Base-by-base conservation (phyloP, 257 asterid genomes). In the Asclepias syriaca region DNA sequence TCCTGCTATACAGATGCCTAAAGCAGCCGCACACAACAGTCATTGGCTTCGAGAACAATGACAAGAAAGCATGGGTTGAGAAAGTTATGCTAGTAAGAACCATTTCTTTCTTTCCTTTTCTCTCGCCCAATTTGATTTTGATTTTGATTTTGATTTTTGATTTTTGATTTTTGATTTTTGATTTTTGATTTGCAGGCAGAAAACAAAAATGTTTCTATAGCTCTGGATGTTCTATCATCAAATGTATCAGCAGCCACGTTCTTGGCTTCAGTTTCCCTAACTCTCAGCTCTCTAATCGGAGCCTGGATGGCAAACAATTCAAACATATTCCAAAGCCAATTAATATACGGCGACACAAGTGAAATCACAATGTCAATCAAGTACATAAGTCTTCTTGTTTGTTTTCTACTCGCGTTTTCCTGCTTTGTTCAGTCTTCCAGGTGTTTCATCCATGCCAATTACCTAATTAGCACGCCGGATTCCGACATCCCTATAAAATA, bases 371-470 rank as follows among this genome's bases (percentile, higher is more conserved):
- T 88, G 86, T 81, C 92, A 3, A 81, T 89, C 76, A 89, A 87
- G 27, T 89, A 80, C 89, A 77, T 88, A 59, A 80, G 83, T 21
- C 84, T 88, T 48, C 84, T 86, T 3, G 69, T 84, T 71, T 83
- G 89, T 75, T 89, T 87, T 77, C 83, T 89, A n/a, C 53, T 87
- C 34, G 90, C 89, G 0, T 89, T 89, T 55, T 81, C 96, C 0
- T 89, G 92, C 80, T 89, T 89, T 73, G 87, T 89, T 54, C 92
- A 89, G 80, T 87, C 96, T 22, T 84, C 90, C 15, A 80, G 92
- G 63, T 81, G 82, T 78, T 89, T 89, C 78, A 82, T 87, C 76
- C 90, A 89, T 74, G 88, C 96, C 63, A 87, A 79, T 24, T 85
- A 89, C 63, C 90, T 85, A 11, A 82, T 89, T 66, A 82, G 83